Evolutionary conservation across 1,284 basidiomycete species (phyloP).

Genomic region (Tilletia walkeri): DNA sequence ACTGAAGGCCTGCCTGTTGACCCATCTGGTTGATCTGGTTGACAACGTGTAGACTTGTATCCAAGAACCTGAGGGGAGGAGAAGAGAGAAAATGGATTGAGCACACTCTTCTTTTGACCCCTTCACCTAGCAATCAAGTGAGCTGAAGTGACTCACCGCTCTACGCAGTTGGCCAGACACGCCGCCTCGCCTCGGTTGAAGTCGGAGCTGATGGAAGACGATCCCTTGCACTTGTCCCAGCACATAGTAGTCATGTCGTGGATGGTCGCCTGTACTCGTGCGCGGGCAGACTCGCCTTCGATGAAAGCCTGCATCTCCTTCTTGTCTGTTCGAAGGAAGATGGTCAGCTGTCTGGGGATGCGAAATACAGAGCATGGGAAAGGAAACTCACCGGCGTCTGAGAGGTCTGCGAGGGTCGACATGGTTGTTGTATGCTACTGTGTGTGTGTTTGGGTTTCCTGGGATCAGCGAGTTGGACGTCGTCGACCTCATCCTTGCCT

Average conservation of each 20-base stretch:
- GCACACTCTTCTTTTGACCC: too few relatives aligned
- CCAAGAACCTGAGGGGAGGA: slow-evolving; percentile 69
- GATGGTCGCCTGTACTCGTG: slow-evolving; percentile 67
- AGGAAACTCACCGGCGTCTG: too few relatives aligned
- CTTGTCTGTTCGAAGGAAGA: slow-evolving; percentile 2
- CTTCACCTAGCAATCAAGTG: too few relatives aligned
- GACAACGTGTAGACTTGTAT: slow-evolving; percentile 66
- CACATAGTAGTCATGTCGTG: slow-evolving; percentile 58
- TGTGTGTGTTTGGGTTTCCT: too few relatives aligned
- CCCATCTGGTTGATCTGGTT: slow-evolving; percentile 70
- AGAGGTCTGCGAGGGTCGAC: too few relatives aligned
- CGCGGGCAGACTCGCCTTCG: slow-evolving; percentile 82
- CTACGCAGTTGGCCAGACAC: slow-evolving; percentile 87
- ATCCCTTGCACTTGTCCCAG: slow-evolving; percentile 69
- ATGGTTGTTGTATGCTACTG: too few relatives aligned
- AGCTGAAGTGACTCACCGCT: slow-evolving; percentile 52
- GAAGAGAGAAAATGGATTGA: background rate
- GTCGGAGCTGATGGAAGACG: slow-evolving; percentile 74
- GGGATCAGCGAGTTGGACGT: too few relatives aligned
- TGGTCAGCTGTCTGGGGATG: too few relatives aligned
- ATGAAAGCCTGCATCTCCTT: slow-evolving; percentile 75
- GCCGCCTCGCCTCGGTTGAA: slow-evolving; percentile 80
- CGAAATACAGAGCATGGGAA: too few relatives aligned
- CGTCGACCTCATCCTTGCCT: too few relatives aligned
- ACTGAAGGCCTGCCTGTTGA: slow-evolving; percentile 47